Evolutionary conservation across 495 filamentous ascomycete species (phyloP), one percentile per base, ranked within the genome.

Genomic region (Achaetomiella virescens): DNA sequence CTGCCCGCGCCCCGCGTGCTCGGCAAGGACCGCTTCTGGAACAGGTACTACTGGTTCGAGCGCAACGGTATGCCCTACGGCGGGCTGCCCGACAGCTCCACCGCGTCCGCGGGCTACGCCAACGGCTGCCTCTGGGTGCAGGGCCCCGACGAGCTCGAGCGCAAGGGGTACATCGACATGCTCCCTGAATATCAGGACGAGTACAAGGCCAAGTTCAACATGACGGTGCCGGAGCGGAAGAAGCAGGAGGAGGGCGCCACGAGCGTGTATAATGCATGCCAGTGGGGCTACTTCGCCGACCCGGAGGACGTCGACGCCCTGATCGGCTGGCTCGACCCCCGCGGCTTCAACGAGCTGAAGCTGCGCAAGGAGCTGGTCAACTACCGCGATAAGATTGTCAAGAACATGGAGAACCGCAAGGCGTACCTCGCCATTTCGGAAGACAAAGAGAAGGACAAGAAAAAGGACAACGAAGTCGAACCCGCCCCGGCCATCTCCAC

Each of bases 1-100:
- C 66, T 95, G 92, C 64, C 87, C 90, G 37, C 86, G 93, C 48
- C 91, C 14, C 84, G 86, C 53, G 83, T 90, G 49, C 78, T 98
- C 11, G 93, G 93, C 42, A 89, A 90, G 59, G 93, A 98, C 67
- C 82, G 93, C 22, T 98, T 95, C 75, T 96, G 89, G 83, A 98
- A 97, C 66, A 88, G 91, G 20, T 98, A 97, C 67, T 97, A 91
- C 77, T 98, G 92, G 92, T 96, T 97, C 67, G 93, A 98, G 71
- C 87, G 91, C 36, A 98, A 97, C 65, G 93, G 91, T 25, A 97
- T 97, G 93, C 95, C 93, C 1, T 96, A 89, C 66, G 90, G 77
- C 44, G 95, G 95, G 2, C 75, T 96, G 55, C 92, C 91, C 0
- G 78, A 81, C 58, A 93, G 89, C 71, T 97, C 91, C 6, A 97